phyloP scores from a whole-genome alignment of 306 rosid genomes.

The Hippophae gyantsensis region DNA sequence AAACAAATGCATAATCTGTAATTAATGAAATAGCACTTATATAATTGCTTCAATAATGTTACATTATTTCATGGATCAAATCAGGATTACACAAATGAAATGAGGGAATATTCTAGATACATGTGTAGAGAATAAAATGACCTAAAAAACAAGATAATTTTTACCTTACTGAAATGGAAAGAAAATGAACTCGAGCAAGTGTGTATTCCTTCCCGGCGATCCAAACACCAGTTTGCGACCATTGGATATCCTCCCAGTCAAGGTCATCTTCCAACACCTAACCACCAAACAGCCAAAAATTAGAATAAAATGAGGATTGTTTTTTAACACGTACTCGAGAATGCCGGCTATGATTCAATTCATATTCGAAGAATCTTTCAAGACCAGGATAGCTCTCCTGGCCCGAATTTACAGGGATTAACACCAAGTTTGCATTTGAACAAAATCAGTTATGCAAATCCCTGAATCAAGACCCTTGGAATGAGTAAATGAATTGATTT shows the following conservation, averaged over 20 bases:
- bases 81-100: background rate
- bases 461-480: too few species aligned
- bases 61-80: background rate
- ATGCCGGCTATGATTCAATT: too few species aligned
- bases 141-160: background rate
- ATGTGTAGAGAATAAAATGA: background rate
- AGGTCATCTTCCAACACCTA: conserved; percentile 86
- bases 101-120: background rate
- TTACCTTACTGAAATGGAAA: conserved; percentile 47
- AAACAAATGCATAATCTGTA: background rate
- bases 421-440: too few species aligned
- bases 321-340: background rate
- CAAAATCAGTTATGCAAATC: too few species aligned
- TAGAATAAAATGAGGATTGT: background rate
- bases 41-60: background rate
- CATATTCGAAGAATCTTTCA: too few species aligned
- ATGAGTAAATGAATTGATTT: too few species aligned
- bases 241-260: conserved; percentile 96
- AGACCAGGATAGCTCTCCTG: too few species aligned
- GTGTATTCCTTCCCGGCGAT: conserved; percentile 76
- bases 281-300: conserved; percentile 1
- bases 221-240: conserved; percentile 99
- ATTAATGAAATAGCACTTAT: background rate
- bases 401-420: too few species aligned
- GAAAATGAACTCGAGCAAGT: conserved; percentile 92